Conservation (phyloP, 306 rosid genomes). For the Gleditsia sinensis region DNA sequence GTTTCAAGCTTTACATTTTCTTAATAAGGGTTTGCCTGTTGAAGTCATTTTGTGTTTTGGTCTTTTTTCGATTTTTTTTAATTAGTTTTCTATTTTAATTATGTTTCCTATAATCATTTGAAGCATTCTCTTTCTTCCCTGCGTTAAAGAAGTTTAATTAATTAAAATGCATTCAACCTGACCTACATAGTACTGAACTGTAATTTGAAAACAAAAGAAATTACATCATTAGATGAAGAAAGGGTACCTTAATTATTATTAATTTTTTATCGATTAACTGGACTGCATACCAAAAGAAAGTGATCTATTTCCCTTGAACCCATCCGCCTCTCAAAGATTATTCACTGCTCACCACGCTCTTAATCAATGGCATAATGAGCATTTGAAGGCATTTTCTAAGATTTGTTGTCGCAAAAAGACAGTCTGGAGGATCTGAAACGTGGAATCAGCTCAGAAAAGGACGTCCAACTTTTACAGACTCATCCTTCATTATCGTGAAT, state of each 20-base stretch:
- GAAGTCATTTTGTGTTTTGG: too few relatives aligned
- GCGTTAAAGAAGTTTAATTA: neutral
- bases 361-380: constrained; percentile 27
- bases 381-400: constrained; percentile 13
- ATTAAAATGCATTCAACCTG: neutral
- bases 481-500: neutral
- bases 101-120: too few relatives aligned
- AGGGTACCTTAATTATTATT: neutral
- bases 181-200: neutral
- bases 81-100: too few relatives aligned
- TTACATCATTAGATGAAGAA: neutral
- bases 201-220: neutral
- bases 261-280: neutral
- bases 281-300: neutral
- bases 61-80: too few relatives aligned
- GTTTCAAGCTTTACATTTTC: too few relatives aligned
- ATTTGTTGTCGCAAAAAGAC: constrained; percentile 25
- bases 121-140: too few relatives aligned
- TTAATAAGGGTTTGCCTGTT: too few relatives aligned
- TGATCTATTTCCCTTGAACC: neutral
- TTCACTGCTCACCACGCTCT: constrained; percentile 1
- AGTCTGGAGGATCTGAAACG: neutral
- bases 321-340: neutral
- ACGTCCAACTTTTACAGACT: neutral
- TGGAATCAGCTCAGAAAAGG: neutral